Evolutionary conservation across 768 basidiomycete genomes (phyloP), one percentile per base, ranked within the genome.

Genomic region (Podaxis mareebaensis): DNA sequence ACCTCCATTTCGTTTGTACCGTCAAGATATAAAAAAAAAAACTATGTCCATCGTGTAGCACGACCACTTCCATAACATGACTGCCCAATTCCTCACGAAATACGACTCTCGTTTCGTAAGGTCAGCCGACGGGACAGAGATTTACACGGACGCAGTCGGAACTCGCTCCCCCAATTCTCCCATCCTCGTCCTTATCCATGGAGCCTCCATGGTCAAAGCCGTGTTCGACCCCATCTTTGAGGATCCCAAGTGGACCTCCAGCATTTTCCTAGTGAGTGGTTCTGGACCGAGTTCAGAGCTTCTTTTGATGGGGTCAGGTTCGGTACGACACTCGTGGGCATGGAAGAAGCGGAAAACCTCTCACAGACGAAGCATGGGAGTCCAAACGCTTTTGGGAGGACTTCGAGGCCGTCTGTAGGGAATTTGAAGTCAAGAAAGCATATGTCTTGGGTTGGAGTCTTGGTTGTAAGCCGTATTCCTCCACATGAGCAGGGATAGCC

Each of bases 121-220:
- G n/a, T 69, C 77, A 10, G 64, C 71, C 17, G 79, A 79, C 61
- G 78, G 78, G 13, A 76, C 76, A 20, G 64, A 63, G 38, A 73
- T 80, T 39, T 77, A 72, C 63, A 75, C 76, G 5, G 70, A 77
- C 44, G 73, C 75, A n/a, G 65, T 62, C 3, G 77, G 77, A 17
- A 67, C 77, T 61, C 69, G 53, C 10, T 62, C 61, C 20, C 44
- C 73, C 12, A 54, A 67, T 12, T 72, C 74, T 44, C 76, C 73
- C 20, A 65, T 70, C 24, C 54, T 79, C 28, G 72, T 79, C 49
- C 75, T 78, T 64, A 71, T 78, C 11, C 78, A 76, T 59, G 78
- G 78, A 5, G 69, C 75, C 53, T 68, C 68, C 8, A 69, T 74
- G 62, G 69, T 70, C 30, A 64, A 68, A 30, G 58, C 69, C 17